Conservation (phyloP, 1,284 basidiomycete genomes). For the Trichosporon coremiiforme region DNA sequence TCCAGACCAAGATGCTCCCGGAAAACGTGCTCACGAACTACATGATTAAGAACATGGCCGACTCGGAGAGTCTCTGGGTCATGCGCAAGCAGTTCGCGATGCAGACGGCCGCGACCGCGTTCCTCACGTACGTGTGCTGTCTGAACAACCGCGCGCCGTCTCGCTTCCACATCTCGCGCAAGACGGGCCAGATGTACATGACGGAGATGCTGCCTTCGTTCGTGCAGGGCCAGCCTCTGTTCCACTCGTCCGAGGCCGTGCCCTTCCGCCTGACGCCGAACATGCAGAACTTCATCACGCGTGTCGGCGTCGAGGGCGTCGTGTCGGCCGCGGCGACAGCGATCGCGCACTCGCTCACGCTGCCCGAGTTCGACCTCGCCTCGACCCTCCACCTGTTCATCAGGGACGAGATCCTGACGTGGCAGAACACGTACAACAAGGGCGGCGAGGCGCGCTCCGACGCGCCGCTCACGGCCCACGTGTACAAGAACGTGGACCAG, state of each 20-base stretch:
- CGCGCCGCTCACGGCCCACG: slow-evolving; percentile 66
- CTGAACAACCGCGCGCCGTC: slow-evolving; percentile 80
- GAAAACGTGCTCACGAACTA: slow-evolving; percentile 85
- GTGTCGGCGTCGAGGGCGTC: slow-evolving; percentile 86
- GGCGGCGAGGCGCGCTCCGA: slow-evolving; percentile 58
- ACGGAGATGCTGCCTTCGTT: slow-evolving; percentile 78
- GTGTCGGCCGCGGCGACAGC: slow-evolving; percentile 85
- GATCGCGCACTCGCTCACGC: slow-evolving; percentile 83
- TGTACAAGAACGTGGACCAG: slow-evolving; percentile 73
- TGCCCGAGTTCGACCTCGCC: slow-evolving; percentile 74
- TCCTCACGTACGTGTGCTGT: slow-evolving; percentile 89
- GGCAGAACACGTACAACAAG: slow-evolving; percentile 56
- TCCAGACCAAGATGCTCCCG: slow-evolving; percentile 84
- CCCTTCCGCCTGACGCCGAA: slow-evolving; percentile 98
- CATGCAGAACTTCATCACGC: slow-evolving; percentile 90
- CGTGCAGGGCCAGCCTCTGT: slow-evolving; percentile 64
- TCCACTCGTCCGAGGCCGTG: slow-evolving; percentile 79
- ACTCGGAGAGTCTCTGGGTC: slow-evolving; percentile 87
- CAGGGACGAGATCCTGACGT: slow-evolving; percentile 70
- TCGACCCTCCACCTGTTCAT: slow-evolving; percentile 64
- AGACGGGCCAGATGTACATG: slow-evolving; percentile 88
- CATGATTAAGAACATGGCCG: slow-evolving; percentile 82
- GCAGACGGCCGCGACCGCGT: slow-evolving; percentile 84
- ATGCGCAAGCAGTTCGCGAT: slow-evolving; percentile 96
- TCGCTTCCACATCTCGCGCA: slow-evolving; percentile 84